These are phyloP conservation scores for Globisporangium nodosum DNA, from an alignment of 352 stramenopile genomes.

Conservation along the genomic window DNA sequence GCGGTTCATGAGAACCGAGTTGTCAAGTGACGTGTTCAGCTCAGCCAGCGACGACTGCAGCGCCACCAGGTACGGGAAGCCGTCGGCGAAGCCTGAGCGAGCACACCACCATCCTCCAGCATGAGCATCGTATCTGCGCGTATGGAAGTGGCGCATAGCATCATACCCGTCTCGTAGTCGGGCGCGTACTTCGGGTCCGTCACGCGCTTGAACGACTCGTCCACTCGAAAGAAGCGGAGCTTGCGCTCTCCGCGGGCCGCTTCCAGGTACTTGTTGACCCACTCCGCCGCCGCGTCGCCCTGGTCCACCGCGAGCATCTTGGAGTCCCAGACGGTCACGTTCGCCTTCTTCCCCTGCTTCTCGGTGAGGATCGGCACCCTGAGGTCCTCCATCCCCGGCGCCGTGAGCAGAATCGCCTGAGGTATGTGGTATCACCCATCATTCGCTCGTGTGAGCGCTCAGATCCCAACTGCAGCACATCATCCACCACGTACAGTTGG, in stretches of 20 bases:
- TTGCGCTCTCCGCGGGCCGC: conserved; percentile 25
- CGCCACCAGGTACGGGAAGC: conserved; percentile 68
- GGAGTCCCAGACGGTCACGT: conserved; percentile 60
- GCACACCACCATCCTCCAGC: neutral
- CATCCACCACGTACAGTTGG: conserved; percentile 20
- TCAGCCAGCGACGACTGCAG: conserved; percentile 51
- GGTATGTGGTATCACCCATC: neutral
- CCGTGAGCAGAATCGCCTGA: conserved; percentile 51
- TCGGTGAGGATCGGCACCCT: conserved; percentile 45
- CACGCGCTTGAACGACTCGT: conserved; percentile 47
- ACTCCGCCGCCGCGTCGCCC: conserved; percentile 47
- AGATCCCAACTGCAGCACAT: no score
- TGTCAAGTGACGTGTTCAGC: conserved; percentile 48
- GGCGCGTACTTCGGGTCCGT: conserved; percentile 61
- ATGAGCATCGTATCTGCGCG: neutral
- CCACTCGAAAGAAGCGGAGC: conserved; percentile 53
- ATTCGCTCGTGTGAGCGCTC: neutral
- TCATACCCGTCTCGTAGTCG: conserved; percentile 37
- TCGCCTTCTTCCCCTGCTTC: conserved; percentile 20
- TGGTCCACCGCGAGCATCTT: conserved; percentile 53
- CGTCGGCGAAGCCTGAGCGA: conserved; percentile 60
- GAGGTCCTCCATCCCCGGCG: conserved; percentile 52
- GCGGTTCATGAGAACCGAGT: conserved; percentile 63
- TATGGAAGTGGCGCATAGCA: no score
- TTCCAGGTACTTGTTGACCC: conserved; percentile 53